phyloP scores from a whole-genome alignment of 345 rosid genomes.

The Citrus trifoliata region DNA sequence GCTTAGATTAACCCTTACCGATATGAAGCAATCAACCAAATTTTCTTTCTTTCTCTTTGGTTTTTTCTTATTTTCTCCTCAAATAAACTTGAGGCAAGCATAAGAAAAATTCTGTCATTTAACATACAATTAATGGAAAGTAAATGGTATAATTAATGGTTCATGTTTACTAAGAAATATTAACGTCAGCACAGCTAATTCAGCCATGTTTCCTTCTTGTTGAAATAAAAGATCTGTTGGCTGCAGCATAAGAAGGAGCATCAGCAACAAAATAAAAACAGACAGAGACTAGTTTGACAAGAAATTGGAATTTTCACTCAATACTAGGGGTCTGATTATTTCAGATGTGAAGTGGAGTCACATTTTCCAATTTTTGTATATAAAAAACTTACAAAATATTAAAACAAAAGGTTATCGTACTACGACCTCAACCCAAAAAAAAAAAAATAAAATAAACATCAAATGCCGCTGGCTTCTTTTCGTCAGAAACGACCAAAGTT shows the following conservation, averaged over 20 bases:
- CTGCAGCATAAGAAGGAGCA: not conserved
- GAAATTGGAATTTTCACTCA: not conserved
- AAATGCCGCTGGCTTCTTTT: not conserved
- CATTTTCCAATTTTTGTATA: not conserved
- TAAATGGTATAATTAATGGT: too few relatives aligned
- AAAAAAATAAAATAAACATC: not conserved
- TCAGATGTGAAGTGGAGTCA: not conserved
- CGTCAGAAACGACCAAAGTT: not conserved
- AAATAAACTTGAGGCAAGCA: not conserved
- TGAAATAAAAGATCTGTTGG: not conserved
- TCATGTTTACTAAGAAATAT: too few relatives aligned
- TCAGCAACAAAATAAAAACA: not conserved
- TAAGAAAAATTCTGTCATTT: too few relatives aligned
- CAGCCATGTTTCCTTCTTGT: not conserved
- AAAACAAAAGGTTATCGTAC: not conserved
- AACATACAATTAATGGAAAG: too few relatives aligned
- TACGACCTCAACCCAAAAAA: too few relatives aligned
- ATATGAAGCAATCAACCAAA: too few relatives aligned
- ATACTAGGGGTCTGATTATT: not conserved
- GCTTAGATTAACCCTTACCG: too few relatives aligned
- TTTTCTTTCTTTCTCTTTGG: too few relatives aligned
- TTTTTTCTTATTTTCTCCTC: not conserved
- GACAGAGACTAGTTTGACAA: not conserved
- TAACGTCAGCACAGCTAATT: not conserved
- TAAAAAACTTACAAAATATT: not conserved